A percentile compares a stretch with the other conserved stretches of the same genome.
These are phyloP conservation scores for Phytophthora fragariaefolia DNA, from an alignment of 352 stramenopile species.

Conservation along the genomic window DNA sequence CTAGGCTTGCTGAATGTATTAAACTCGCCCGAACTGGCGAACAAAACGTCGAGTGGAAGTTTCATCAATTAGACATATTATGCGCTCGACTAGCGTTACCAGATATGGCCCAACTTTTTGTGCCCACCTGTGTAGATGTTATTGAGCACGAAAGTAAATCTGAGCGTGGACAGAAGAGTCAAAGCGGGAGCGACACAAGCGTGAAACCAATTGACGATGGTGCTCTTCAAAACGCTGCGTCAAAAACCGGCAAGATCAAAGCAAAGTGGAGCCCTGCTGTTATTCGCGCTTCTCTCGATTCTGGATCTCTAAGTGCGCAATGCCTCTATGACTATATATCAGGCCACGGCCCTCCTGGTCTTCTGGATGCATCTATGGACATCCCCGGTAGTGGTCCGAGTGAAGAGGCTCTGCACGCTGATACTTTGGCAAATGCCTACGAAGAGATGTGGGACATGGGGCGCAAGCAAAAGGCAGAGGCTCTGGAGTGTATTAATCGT, in stretches of 20 bases:
- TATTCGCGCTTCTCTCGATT: slow-evolving; percentile 64
- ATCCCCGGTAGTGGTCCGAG: slow-evolving; percentile 30
- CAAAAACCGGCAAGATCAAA: slow-evolving; percentile 68
- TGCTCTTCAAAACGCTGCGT: slow-evolving; percentile 62
- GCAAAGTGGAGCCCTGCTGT: slow-evolving; percentile 66
- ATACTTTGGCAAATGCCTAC: slow-evolving; percentile 68
- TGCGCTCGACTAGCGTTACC: slow-evolving; percentile 77
- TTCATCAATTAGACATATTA: slow-evolving; percentile 80
- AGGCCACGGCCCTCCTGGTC: slow-evolving; percentile 56
- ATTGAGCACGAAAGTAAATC: slow-evolving; percentile 49
- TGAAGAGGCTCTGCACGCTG: slow-evolving; percentile 52
- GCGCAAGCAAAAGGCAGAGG: slow-evolving; percentile 65
- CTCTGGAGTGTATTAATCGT: slow-evolving; percentile 72
- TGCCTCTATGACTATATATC: slow-evolving; percentile 77
- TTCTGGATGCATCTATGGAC: slow-evolving; percentile 58
- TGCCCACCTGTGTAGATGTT: slow-evolving; percentile 70
- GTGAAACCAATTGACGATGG: slow-evolving; percentile 69
- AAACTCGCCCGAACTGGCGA: slow-evolving; percentile 39
- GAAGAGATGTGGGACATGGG: slow-evolving; percentile 75
- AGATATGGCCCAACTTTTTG: slow-evolving; percentile 81
- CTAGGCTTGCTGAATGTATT: slow-evolving; percentile 65
- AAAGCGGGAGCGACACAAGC: slow-evolving; percentile 32
- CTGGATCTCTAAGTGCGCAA: slow-evolving; percentile 64
- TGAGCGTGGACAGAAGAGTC: slow-evolving; percentile 35
- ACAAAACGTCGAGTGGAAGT: slow-evolving; percentile 55